Percentiles rank a stretch among this genome's conserved stretches.
These are phyloP conservation scores for Annulohypoxylon stygium DNA, from an alignment of 495 filamentous ascomycete species.

Conservation along the genomic window DNA sequence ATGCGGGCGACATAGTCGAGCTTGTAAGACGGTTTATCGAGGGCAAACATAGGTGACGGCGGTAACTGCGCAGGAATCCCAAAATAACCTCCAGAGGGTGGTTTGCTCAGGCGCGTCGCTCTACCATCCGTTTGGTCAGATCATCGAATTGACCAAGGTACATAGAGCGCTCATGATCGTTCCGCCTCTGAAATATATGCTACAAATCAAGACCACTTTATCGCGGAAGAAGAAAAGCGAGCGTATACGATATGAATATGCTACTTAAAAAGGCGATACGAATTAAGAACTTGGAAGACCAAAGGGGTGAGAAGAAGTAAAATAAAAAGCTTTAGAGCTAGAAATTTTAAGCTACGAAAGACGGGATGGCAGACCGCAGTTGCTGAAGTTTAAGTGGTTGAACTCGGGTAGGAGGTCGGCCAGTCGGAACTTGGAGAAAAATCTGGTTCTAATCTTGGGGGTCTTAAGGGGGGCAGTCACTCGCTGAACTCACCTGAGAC, in stretches of 20 bases:
- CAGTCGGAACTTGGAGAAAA: conserved; percentile 43
- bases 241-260: conserved; percentile 23
- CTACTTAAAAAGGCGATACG: conserved; percentile 22
- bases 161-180: conserved; percentile 39
- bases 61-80: conserved; percentile 27
- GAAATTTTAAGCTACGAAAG: conserved; percentile 35
- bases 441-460: not conserved
- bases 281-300: not conserved
- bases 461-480: conserved; percentile 25
- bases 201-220: conserved; percentile 6
- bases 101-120: conserved; percentile 37
- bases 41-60: conserved; percentile 46
- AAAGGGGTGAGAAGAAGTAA: conserved; percentile 3
- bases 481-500: conserved; percentile 41
- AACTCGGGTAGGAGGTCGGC: conserved; percentile 37
- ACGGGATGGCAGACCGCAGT: conserved; percentile 23
- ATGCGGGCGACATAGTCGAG: conserved; percentile 51
- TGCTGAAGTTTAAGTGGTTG: conserved; percentile 22
- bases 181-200: conserved; percentile 23
- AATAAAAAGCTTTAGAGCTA: conserved; percentile 27
- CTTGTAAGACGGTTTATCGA: conserved; percentile 36
- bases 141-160: conserved; percentile 42
- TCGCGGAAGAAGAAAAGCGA: conserved; percentile 25
- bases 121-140: conserved; percentile 38
- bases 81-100: conserved; percentile 26